Conservation (phyloP, 2,329 filamentous ascomycete genomes). For the Dothistroma septosporum region DNA sequence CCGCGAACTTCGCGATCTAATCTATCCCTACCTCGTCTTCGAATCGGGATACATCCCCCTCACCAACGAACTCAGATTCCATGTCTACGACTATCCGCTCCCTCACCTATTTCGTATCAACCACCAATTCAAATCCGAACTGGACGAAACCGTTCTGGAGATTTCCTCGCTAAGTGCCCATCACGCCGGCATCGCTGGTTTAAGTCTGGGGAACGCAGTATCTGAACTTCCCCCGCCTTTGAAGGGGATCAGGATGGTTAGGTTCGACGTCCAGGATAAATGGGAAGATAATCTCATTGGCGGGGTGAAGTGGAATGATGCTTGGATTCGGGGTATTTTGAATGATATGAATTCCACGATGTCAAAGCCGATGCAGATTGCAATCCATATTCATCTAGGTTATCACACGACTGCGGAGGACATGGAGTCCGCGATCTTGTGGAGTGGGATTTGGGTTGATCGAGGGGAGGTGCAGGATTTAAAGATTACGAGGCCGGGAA, state of each 20-base stretch:
- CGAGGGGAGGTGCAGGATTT: not conserved
- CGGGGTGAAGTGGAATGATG: too few relatives aligned
- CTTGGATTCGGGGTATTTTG: too few relatives aligned
- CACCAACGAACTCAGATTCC: not conserved
- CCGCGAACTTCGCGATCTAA: conserved; percentile 13
- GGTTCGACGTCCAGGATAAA: too few relatives aligned
- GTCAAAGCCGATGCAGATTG: not conserved
- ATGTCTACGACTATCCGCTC: not conserved
- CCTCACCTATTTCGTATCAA: conserved; percentile 5
- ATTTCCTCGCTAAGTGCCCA: conserved; percentile 1
- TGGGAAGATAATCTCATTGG: too few relatives aligned
- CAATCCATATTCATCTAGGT: conserved; percentile 6
- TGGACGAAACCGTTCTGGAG: conserved; percentile 1
- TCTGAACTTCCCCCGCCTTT: too few relatives aligned
- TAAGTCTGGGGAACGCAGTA: too few relatives aligned
- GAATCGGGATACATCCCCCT: not conserved
- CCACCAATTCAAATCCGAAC: conserved; percentile 9
- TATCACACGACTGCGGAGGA: not conserved
- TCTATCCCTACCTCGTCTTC: conserved; percentile 9
- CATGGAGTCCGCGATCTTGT: conserved; percentile 11
- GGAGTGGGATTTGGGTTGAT: conserved; percentile 12
- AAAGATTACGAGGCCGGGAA: not conserved
- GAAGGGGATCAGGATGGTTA: too few relatives aligned
- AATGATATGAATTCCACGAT: not conserved
- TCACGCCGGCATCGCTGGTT: not conserved